Evolutionary conservation across 495 filamentous ascomycete species (phyloP).

Genomic region (Daldinia bambusicola): DNA sequence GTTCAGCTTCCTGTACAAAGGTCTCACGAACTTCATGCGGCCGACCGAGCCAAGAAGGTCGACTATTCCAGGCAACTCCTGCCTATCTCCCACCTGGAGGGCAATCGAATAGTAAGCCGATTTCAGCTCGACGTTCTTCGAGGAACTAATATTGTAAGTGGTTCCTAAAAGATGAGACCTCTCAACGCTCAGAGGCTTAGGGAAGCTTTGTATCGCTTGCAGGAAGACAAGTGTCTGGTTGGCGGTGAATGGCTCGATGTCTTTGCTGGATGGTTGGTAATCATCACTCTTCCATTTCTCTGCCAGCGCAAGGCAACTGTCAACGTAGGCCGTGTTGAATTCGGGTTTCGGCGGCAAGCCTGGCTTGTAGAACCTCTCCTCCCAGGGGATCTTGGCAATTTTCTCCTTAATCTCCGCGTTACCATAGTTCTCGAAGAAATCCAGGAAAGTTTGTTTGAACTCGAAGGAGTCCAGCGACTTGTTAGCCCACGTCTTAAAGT

Average conservation of each 20-base stretch:
- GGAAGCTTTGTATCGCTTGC: conserved; percentile 74
- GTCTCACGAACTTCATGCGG: conserved; percentile 96
- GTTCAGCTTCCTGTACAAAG: conserved; percentile 78
- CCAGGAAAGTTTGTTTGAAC: conserved; percentile 85
- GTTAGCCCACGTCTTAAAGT: conserved; percentile 82
- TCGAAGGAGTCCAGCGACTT: conserved; percentile 91
- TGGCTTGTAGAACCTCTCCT: conserved; percentile 83
- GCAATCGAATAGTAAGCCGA: conserved; percentile 80
- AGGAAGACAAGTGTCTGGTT: conserved; percentile 94
- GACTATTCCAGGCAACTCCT: conserved; percentile 72
- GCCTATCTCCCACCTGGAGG: conserved; percentile 74
- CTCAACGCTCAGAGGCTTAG: conserved; percentile 67
- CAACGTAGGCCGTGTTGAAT: conserved; percentile 88
- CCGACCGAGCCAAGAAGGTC: conserved; percentile 83
- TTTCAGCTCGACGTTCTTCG: conserved; percentile 85
- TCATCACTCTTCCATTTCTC: conserved; percentile 74
- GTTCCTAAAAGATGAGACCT: conserved; percentile 74
- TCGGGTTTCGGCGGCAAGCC: conserved; percentile 89
- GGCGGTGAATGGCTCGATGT: conserved; percentile 77
- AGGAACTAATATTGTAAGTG: conserved; percentile 73
- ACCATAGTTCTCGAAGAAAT: conserved; percentile 79
- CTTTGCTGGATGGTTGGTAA: conserved; percentile 73
- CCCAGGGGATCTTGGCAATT: conserved; percentile 82
- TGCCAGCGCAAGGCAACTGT: conserved; percentile 83
- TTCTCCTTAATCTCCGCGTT: conserved; percentile 69